Conservation (phyloP, 768 basidiomycete species). For the Lentinula raphanica region DNA sequence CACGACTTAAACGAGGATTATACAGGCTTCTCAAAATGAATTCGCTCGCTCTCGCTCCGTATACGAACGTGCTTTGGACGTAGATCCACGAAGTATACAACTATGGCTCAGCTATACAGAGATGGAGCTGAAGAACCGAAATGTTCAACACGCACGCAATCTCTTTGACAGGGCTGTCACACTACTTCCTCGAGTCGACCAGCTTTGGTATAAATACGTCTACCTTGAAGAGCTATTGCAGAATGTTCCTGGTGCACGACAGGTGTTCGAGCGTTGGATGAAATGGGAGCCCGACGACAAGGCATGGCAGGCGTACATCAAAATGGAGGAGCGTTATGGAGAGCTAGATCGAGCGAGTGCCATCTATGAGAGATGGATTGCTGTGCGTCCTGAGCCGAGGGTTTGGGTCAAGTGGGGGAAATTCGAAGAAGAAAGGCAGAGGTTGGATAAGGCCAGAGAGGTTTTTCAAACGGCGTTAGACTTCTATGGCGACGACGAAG, state of each 20-base stretch:
- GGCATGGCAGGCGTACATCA: constrained; percentile 99
- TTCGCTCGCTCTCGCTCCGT: constrained; percentile 92
- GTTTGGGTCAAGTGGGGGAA: constrained; percentile 85
- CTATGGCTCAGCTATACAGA: constrained; percentile 95
- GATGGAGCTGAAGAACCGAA: constrained; percentile 97
- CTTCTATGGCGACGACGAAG: constrained; percentile 85
- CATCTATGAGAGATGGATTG: constrained; percentile 90
- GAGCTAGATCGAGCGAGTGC: constrained; percentile 89
- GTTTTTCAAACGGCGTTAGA: constrained; percentile 89
- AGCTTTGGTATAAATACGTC: constrained; percentile 99
- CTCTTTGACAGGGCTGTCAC: constrained; percentile 97
- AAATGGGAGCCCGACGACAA: constrained; percentile 99
- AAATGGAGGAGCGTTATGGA: constrained; percentile 90
- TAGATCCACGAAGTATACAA: constrained; percentile 84
- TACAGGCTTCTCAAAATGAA: constrained; percentile 90
- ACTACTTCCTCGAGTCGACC: constrained; percentile 90
- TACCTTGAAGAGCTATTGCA: constrained; percentile 96
- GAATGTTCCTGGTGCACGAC: constrained; percentile 92
- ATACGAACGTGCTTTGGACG: constrained; percentile 94
- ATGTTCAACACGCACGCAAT: constrained; percentile 95
- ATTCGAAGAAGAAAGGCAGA: constrained; percentile 81
- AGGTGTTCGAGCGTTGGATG: constrained; percentile 99
- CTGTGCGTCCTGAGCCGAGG: constrained; percentile 69
- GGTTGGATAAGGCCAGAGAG: constrained; percentile 72
- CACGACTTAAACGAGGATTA: constrained; percentile 3